Evolutionary conservation across 2,329 filamentous ascomycete species (phyloP).

Genomic region (Stagonosporopsis chrysanthemi): DNA sequence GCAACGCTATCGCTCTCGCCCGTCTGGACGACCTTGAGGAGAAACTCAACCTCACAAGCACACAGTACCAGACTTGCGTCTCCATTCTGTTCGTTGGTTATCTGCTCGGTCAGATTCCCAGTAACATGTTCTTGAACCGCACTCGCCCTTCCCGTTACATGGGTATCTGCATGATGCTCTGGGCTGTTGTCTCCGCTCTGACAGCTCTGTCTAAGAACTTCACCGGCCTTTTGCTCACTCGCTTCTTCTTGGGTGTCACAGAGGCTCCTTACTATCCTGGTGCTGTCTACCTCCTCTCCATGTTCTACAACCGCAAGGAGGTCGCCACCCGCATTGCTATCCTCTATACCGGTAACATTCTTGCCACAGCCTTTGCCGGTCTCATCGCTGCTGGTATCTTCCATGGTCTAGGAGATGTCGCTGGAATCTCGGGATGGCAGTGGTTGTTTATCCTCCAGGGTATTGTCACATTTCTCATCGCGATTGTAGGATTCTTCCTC

Average conservation of each 20-base stretch:
- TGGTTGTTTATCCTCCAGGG: constrained; percentile 78
- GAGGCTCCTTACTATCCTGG: constrained; percentile 64
- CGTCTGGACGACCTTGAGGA: constrained; percentile 67
- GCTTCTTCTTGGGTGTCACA: constrained; percentile 62
- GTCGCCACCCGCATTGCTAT: constrained; percentile 70
- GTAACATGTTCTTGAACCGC: constrained; percentile 56
- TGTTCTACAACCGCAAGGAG: constrained; percentile 76
- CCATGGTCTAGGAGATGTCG: constrained; percentile 66
- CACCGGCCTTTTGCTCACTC: constrained; percentile 55
- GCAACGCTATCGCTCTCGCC: constrained; percentile 73
- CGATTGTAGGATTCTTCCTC: constrained; percentile 64
- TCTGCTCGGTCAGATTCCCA: constrained; percentile 47
- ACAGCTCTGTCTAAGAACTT: constrained; percentile 55
- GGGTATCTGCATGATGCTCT: constrained; percentile 51
- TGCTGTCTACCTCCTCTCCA: constrained; percentile 68
- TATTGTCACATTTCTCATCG: constrained; percentile 68
- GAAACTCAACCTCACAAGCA: constrained; percentile 64
- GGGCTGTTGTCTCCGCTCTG: constrained; percentile 52
- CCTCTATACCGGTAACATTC: constrained; percentile 72
- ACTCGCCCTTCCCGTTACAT: constrained; percentile 52
- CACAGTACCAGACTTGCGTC: constrained; percentile 62
- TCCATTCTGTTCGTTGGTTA: constrained; percentile 68
- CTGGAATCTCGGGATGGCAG: constrained; percentile 68
- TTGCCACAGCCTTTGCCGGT: constrained; percentile 76
- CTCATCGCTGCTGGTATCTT: constrained; percentile 68